Base-by-base conservation (phyloP, 805 yeast genomes). In the Candida namnaoensis region DNA sequence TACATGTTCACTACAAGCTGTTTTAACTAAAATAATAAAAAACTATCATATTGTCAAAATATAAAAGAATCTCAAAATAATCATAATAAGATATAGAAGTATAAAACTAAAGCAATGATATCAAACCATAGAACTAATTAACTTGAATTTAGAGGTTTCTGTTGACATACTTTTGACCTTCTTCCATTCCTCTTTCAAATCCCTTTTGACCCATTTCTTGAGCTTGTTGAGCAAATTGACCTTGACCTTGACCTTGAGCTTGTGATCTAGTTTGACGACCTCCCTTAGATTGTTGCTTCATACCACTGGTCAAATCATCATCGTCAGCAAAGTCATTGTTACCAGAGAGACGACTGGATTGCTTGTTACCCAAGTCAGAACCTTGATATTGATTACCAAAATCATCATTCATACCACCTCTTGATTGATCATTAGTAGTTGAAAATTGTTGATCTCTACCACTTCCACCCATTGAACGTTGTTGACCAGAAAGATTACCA, bases 131-230 rank as follows among this genome's bases (percentile, higher is more conserved):
- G 19, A 19, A 19, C 3, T 19, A 27, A 27, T 27, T 4, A 9
- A 27, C 4, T 3, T 2, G 4, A 11, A 10, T 23, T 33, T 33
- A 54, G 36, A 54, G 34, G 53, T 54, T 54, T 43, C 57, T 53
- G 43, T 41, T 42, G 35, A 54, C 49, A 32, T 53, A 54, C 50
- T 53, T 49, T 41, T 52, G 46, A 12, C 53, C 56, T 41, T 53
- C 54, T 33, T 49, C 38, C 14, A 45, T 47, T 33, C 50, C 52
- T 28, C 41, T 43, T 25, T 51, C 54, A 32, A 47, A 47, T 5
- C 50, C 57, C 43, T 48, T 41, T 50, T 50, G 45, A n/a, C 51
- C 52, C 43, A 44, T 26, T 27, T 46, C 50, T 37, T 48, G 50
- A 35, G 49, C 49, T 41, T 49, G 47, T 32, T 41, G 38, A 26